phyloP scores from a whole-genome alignment of 768 basidiomycete genomes.

The Terana coerulea region DNA sequence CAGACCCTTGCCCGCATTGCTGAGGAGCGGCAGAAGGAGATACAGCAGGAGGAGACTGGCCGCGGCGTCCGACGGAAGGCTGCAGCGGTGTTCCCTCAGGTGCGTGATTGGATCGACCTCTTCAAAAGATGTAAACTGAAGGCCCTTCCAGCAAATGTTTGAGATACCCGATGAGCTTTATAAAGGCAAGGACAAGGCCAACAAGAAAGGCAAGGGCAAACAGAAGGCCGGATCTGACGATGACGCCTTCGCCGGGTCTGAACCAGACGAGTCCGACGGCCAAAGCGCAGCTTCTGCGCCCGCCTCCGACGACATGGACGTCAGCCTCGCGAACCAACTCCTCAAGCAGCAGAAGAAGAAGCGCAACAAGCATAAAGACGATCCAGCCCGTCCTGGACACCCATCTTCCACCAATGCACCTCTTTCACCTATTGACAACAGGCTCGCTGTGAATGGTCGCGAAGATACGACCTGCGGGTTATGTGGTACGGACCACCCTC shows the following conservation, averaged over 20 bases:
- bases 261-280: slow-evolving; percentile 17
- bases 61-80: slow-evolving; percentile 75
- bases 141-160: slow-evolving; percentile 20
- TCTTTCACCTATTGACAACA: slow-evolving; percentile 14
- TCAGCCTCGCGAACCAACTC: neutral
- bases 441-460: neutral
- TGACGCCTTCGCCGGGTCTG: slow-evolving; percentile 22
- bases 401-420: neutral
- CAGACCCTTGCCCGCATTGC: slow-evolving; percentile 54
- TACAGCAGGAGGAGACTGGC: slow-evolving; percentile 56
- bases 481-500: slow-evolving; percentile 52
- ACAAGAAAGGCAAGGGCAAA: slow-evolving; percentile 29
- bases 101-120: slow-evolving; percentile 21
- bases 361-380: slow-evolving; percentile 1
- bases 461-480: slow-evolving; percentile 47
- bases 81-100: slow-evolving; percentile 42
- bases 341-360: neutral
- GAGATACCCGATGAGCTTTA: slow-evolving; percentile 34
- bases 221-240: slow-evolving; percentile 41
- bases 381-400: neutral
- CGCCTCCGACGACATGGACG: neutral
- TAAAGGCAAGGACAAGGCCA: slow-evolving; percentile 20
- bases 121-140: neutral
- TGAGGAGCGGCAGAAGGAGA: slow-evolving; percentile 40
- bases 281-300: slow-evolving; percentile 9